Base-by-base conservation (phyloP, 208 protist genomes). In the Trypanosoma avium region DNA sequence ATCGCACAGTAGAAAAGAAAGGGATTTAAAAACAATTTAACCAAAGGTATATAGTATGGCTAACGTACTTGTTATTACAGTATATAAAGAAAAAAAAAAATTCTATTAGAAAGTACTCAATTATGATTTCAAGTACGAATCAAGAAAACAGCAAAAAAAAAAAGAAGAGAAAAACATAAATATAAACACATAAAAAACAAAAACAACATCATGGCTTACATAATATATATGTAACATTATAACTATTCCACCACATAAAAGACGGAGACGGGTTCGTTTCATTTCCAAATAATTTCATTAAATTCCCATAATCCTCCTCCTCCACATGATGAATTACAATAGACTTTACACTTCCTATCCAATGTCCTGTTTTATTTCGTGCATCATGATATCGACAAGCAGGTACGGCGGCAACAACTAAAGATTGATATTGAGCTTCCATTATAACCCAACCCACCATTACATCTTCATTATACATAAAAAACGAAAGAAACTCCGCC, bases 381-480 rank as follows among this genome's bases (percentile, higher is more conserved):
- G 8, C 30, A 19, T 36, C 21, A 19, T 42, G 21, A 42, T 43
- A 58, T 15, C 32, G 27, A 26, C 33, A 36, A 35, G 3, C 4
- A 40, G 3, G 12, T 22, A 26, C 53, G 4, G 10, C 17, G 21
- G 42, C 27, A 58, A 58, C 3, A 42, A 42, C 6, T 4, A 58
- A 21, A 15, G 5, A 5, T 7, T 32, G 7, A 58, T 21, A 42
- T 10, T 42, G n/a, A 21, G n/a, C 24, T 19, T 36, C 32, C 7
- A 19, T 24, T 10, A 58, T 24, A 7, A 58, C 33, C 3, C 22
- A n/a, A 10, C 30, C 53, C 0, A 2, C 21, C 53, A 58, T 58
- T n/a, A 58, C 30, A 1, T 58, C 53, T 21, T 58, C 53, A 19
- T 58, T 7, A 4, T 40, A 9, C 53, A 58, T 42, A 29, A 4